Evolutionary conservation across 2,329 filamentous ascomycete species (phyloP), one percentile per base, ranked within the genome.

Genomic region (Cercospora zeae-maydis): DNA sequence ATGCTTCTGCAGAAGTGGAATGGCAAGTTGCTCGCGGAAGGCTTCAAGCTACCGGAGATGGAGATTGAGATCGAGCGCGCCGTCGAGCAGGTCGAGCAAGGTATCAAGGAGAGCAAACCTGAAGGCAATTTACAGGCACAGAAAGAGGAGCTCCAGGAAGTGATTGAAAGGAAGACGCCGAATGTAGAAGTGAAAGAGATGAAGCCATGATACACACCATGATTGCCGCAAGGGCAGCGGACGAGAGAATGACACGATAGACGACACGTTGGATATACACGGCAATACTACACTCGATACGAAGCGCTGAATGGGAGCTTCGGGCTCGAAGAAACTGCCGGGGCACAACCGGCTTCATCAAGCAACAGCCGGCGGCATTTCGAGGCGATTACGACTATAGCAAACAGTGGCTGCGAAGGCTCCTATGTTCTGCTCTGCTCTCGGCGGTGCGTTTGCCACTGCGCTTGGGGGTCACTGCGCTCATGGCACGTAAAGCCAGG

Each of bases 51-150:
- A 24, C 79, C 81, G 1, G 81, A 81, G 58, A 81, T 83, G 79
- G 78, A 82, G 65, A 75, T 82, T n/a, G 81, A 83, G 70, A 81
- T 83, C 59, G 81, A 83, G 72, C 72, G 81, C 10, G 81, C 81
- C 6, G 80, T 82, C 0, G 79, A 81, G 71, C 81, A 83, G 67
- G 80, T 83, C 1, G 77, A 82, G 67, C 73, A 74, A 24, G 72
- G 71, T 0, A 78, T 82, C 53, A 78, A 80, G 47, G 53, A 61
- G 14, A 61, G 61, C 42, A 52, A 63, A 8, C 45, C 31, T 13
- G 57, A 39, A 19, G 57, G 31, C 4, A 31, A 58, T n/a, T 34
- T 64, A 19, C 27, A 61, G 39, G 59, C 62, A 10, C 53, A 68
- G 51, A 63, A 66, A 39, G 31, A 66, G 37, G 59, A 64, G 56